phyloP scores from a whole-genome alignment of 768 basidiomycete species.

The Boletus rufocinnamomeus region DNA sequence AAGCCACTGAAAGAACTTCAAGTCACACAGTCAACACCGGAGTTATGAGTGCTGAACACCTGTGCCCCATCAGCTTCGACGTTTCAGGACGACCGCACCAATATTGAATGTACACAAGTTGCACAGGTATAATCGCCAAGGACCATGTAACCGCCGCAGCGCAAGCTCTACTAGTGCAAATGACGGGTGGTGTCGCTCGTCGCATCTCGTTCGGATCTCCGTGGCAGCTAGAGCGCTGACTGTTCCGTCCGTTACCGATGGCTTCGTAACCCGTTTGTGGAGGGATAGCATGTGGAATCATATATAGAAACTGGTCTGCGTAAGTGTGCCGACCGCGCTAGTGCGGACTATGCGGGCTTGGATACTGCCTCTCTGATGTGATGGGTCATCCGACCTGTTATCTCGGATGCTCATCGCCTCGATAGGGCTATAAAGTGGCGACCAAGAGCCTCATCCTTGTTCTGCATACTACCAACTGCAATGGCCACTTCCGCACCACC shows the following conservation, averaged over 20 bases:
- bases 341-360: neutral
- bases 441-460: neutral
- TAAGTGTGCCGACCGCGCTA: neutral
- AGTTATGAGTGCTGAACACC: too few relatives aligned
- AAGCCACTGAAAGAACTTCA: too few relatives aligned
- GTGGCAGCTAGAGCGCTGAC: neutral
- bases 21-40: too few relatives aligned
- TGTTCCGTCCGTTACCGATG: neutral
- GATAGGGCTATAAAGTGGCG: constrained; percentile 12
- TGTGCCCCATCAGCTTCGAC: neutral
- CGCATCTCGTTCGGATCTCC: neutral
- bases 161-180: neutral
- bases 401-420: constrained; percentile 4
- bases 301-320: neutral
- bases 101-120: neutral
- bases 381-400: neutral
- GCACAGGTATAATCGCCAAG: neutral
- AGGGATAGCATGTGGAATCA: neutral
- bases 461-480: neutral
- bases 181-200: too few relatives aligned
- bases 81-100: neutral
- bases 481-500: constrained; percentile 34
- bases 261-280: neutral
- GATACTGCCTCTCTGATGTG: neutral
- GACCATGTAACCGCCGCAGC: neutral